These are phyloP conservation scores for Ceriops decandra DNA, from an alignment of 345 rosid genomes.

Conservation along the genomic window DNA sequence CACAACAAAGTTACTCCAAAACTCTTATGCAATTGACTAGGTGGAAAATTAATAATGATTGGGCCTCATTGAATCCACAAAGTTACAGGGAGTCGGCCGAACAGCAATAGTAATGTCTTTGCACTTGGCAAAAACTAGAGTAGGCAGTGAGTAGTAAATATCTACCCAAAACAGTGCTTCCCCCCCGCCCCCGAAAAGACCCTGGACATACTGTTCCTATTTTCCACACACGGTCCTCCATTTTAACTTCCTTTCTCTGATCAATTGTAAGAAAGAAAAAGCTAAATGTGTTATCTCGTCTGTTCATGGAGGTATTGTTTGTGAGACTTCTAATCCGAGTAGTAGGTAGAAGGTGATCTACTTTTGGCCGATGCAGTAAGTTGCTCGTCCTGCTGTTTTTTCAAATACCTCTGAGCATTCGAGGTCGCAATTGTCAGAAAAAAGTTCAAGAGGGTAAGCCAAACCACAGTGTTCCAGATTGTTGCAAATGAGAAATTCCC, in stretches of 20 bases:
- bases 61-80: too few relatives aligned
- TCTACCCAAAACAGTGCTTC: slow-evolving; percentile 16
- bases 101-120: slow-evolving; percentile 2
- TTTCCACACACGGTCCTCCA: slow-evolving; percentile 26
- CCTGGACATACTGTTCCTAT: slow-evolving; percentile 17
- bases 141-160: not conserved
- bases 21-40: too few relatives aligned
- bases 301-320: slow-evolving; percentile 6
- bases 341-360: slow-evolving; percentile 22
- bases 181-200: slow-evolving; percentile 15
- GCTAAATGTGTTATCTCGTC: not conserved
- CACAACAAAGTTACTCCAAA: too few relatives aligned
- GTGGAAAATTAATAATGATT: too few relatives aligned
- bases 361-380: slow-evolving; percentile 33
- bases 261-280: not conserved
- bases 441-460: slow-evolving; percentile 95
- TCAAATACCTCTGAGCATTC: slow-evolving; percentile 68
- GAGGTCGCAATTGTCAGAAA: slow-evolving; percentile 72
- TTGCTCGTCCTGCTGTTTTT: slow-evolving; percentile 71
- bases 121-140: slow-evolving; percentile 24
- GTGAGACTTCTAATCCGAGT: slow-evolving; percentile 36
- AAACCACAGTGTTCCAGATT: slow-evolving; percentile 80
- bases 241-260: slow-evolving; percentile 12
- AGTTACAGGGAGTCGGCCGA: too few relatives aligned
- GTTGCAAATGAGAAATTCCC: slow-evolving; percentile 82